phyloP scores from a whole-genome alignment of 345 rosid genomes.

The Noccaea bulbosa region DNA sequence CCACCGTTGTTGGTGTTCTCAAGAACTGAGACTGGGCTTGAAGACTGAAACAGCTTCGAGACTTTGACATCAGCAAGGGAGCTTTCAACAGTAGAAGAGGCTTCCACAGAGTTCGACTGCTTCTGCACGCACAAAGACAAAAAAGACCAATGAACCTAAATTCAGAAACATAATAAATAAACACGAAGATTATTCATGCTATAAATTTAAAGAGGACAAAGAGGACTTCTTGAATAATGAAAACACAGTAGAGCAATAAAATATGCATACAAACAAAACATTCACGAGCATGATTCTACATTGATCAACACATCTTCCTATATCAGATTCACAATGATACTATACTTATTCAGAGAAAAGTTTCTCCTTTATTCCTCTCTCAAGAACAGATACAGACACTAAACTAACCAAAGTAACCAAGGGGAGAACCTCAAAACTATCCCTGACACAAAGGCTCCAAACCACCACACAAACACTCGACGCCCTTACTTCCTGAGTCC shows the following conservation, averaged over 20 bases:
- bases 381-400: neutral
- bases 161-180: slow-evolving; percentile 25
- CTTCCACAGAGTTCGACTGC: slow-evolving; percentile 44
- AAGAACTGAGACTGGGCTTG: slow-evolving; percentile 78
- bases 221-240: neutral
- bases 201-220: slow-evolving; percentile 1
- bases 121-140: slow-evolving; percentile 48
- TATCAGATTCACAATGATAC: slow-evolving; percentile 1
- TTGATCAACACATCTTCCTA: neutral
- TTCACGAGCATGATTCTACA: slow-evolving; percentile 1
- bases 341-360: neutral
- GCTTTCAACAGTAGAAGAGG: slow-evolving; percentile 47
- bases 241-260: slow-evolving; percentile 3
- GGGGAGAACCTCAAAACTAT: neutral
- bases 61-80: slow-evolving; percentile 50
- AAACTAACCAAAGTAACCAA: neutral
- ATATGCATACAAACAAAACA: slow-evolving; percentile 5
- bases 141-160: slow-evolving; percentile 8
- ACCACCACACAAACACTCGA: neutral
- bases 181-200: slow-evolving; percentile 2
- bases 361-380: neutral
- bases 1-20: slow-evolving; percentile 54
- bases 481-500: neutral
- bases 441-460: slow-evolving; percentile 1
- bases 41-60: slow-evolving; percentile 51